Conservation (phyloP, 75 land plant species). For the Chamaecyparis obtusa region DNA sequence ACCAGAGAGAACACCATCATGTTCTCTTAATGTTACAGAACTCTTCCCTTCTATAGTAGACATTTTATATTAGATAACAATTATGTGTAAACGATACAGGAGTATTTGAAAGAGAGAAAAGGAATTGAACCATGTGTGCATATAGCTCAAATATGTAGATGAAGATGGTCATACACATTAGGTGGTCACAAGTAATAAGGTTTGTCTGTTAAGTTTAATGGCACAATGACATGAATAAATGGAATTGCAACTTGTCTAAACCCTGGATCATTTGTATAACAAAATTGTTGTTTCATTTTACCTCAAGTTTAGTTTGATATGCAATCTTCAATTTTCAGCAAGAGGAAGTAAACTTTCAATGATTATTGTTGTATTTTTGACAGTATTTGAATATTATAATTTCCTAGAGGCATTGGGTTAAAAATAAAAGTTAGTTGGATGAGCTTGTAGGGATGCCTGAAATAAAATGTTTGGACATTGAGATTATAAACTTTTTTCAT, state of each 20-base stretch:
- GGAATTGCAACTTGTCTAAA: background rate
- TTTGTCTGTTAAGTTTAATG: too few relatives aligned
- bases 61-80: background rate
- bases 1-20: too few relatives aligned
- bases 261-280: background rate
- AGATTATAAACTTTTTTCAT: background rate
- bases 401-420: background rate
- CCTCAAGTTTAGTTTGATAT: background rate
- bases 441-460: background rate
- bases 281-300: background rate
- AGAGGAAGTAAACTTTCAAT: background rate
- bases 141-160: background rate
- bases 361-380: background rate
- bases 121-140: background rate
- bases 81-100: background rate
- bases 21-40: too few relatives aligned
- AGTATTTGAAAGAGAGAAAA: background rate
- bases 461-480: background rate
- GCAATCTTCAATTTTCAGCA: background rate
- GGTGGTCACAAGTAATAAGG: background rate
- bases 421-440: background rate
- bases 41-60: too few relatives aligned
- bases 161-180: background rate
- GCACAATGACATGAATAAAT: too few relatives aligned
- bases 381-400: background rate